Percentiles rank a stretch among this genome's conserved stretches.
These are phyloP conservation scores for Durotheca rogersii DNA, from an alignment of 495 filamentous ascomycete genomes.

Conservation along the genomic window DNA sequence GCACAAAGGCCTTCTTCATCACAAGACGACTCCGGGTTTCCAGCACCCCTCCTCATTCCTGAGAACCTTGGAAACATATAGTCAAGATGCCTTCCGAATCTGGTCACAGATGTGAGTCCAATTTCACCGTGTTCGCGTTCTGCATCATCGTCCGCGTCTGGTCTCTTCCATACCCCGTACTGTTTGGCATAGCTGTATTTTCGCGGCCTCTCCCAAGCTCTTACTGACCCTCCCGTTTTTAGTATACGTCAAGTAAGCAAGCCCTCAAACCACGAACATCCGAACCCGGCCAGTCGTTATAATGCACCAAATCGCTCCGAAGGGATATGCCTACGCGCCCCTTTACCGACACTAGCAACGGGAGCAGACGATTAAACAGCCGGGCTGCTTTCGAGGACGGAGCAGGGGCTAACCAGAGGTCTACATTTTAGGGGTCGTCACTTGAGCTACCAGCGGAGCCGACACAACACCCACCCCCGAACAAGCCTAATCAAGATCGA, in stretches of 20 bases:
- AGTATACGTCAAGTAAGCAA: constrained; percentile 96
- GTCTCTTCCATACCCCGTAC: constrained; percentile 2
- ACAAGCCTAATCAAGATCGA: constrained; percentile 94
- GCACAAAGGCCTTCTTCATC: constrained; percentile 30
- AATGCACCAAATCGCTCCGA: background rate
- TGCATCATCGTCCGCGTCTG: constrained; percentile 17
- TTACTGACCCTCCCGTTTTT: constrained; percentile 39
- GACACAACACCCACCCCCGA: constrained; percentile 79
- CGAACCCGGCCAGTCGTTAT: constrained; percentile 4
- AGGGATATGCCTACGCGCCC: background rate
- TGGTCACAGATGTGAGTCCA: constrained; percentile 75
- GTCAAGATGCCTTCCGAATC: constrained; percentile 80
- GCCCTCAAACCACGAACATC: constrained; percentile 30
- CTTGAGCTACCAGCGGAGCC: constrained; percentile 89
- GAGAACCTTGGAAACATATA: constrained; percentile 40
- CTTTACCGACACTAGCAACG: background rate
- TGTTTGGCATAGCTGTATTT: constrained; percentile 1
- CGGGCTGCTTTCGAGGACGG: background rate
- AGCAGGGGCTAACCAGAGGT: constrained; percentile 35
- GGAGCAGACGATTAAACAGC: background rate
- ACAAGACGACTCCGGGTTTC: constrained; percentile 28
- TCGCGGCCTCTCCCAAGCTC: constrained; percentile 4
- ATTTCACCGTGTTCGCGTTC: constrained; percentile 22
- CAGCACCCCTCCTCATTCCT: constrained; percentile 31
- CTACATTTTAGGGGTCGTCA: constrained; percentile 71